These are phyloP conservation scores for Taphrina betulina DNA, from an alignment of 1,139 yeast species.

Conservation along the genomic window DNA sequence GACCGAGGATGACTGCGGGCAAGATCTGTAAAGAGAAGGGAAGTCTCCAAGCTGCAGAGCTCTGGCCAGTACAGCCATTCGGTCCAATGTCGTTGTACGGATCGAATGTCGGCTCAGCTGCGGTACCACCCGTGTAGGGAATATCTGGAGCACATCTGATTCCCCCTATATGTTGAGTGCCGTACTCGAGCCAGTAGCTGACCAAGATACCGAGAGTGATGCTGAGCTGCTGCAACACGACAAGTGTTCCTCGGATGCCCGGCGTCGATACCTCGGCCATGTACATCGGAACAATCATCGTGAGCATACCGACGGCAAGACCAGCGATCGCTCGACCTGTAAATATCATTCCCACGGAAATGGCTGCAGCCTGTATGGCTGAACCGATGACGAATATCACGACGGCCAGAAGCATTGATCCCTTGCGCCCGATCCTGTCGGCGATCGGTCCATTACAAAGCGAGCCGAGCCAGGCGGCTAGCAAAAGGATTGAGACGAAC, in stretches of 20 bases:
- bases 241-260: slow-evolving; percentile 53
- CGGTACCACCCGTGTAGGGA: no score
- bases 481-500: background rate
- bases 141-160: no score
- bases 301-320: background rate
- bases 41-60: slow-evolving; percentile 56
- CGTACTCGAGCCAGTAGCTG: slow-evolving; percentile 63
- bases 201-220: slow-evolving; percentile 62
- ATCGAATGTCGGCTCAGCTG: no score
- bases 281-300: background rate
- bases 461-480: background rate
- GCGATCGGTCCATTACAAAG: background rate
- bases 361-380: background rate
- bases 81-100: no score
- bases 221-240: slow-evolving; percentile 60
- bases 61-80: slow-evolving; percentile 44
- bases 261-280: slow-evolving; percentile 51
- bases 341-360: background rate
- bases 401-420: background rate
- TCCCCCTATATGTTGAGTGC: slow-evolving; percentile 42
- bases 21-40: slow-evolving; percentile 39
- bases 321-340: background rate
- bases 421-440: background rate
- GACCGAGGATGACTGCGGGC: slow-evolving; percentile 43
- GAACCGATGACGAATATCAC: background rate